Evolutionary conservation across 2,329 filamentous ascomycete species (phyloP), one percentile per base, ranked within the genome.

Genomic region (Iodosphaeria phyllophila): DNA sequence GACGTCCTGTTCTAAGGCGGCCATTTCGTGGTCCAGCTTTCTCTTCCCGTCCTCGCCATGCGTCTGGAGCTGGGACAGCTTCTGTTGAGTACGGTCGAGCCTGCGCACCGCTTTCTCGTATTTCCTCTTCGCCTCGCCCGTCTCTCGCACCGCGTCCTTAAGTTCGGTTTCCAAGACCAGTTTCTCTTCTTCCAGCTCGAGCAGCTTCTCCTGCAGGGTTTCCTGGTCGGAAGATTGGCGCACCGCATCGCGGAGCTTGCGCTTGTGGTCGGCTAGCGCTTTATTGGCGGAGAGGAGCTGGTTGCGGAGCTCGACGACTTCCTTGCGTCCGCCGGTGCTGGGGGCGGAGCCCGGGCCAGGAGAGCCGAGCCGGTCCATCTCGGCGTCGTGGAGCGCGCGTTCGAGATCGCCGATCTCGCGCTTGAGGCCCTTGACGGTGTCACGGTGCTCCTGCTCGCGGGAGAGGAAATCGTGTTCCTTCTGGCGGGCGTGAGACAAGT

Each of bases 1-100:
- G 15, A 89, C 59, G 39, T 78, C 71, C 29, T 78, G 60, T 35
- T 79, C 72, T n/a, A 89, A 57, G 17, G 71, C 64, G 43, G 79
- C 68, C 20, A 63, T 54, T 38, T 74, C 65, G n/a, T n/a, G n/a
- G n/a, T n/a, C n/a, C n/a, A n/a, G n/a, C n/a, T n/a, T n/a, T n/a
- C n/a, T n/a, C n/a, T n/a, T n/a, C n/a, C n/a, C n/a, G n/a, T n/a
- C n/a, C n/a, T n/a, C n/a, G n/a, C n/a, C n/a, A n/a, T n/a, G n/a
- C n/a, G n/a, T n/a, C 25, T 41, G 36, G 10, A 40, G 43, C 24
- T 46, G 44, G 20, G 42, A 47, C 19, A 48, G 33, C 11, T 47
- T 36, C 13, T 31, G 34, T 10, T n/a, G n/a, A n/a, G n/a, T n/a
- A n/a, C n/a, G n/a, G n/a, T 44, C 38, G 16, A 37, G 30, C 20